Evolutionary conservation across 495 filamentous ascomycete species (phyloP).

Genomic region (Lophium mytilinum): DNA sequence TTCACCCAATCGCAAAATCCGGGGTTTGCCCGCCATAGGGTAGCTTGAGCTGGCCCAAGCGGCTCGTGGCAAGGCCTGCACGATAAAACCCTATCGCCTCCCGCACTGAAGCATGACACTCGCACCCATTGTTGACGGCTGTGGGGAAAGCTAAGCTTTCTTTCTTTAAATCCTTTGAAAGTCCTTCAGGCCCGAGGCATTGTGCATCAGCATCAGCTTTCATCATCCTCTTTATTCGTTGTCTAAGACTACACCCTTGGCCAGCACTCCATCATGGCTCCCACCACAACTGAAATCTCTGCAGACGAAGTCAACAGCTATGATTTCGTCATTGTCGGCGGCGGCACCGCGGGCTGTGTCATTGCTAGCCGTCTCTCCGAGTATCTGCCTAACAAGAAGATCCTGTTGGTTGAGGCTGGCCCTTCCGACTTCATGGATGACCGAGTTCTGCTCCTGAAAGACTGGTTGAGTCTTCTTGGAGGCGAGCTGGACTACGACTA

Average conservation of each 20-base stretch:
- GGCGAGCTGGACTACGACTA: slow-evolving; percentile 83
- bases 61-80: too few species aligned
- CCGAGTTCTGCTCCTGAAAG: slow-evolving; percentile 63
- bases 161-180: too few species aligned
- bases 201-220: background rate
- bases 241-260: too few species aligned
- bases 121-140: too few species aligned
- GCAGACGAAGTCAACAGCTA: slow-evolving; percentile 55
- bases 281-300: slow-evolving; percentile 54
- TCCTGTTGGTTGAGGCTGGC: slow-evolving; percentile 40
- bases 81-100: too few species aligned
- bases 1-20: too few species aligned
- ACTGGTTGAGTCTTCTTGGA: slow-evolving; percentile 70
- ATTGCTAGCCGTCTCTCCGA: slow-evolving; percentile 59
- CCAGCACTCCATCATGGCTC: slow-evolving; percentile 18
- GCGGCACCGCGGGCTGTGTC: slow-evolving; percentile 81
- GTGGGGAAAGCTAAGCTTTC: too few species aligned
- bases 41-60: too few species aligned
- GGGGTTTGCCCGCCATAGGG: too few species aligned
- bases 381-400: slow-evolving; percentile 35
- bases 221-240: background rate
- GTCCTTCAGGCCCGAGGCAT: too few species aligned
- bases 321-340: slow-evolving; percentile 82
- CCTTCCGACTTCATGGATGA: slow-evolving; percentile 55
- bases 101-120: too few species aligned